Evolutionary conservation across 805 yeast genomes (phyloP), one percentile per base, ranked within the genome.

Genomic region (Yarrowia divulgata): DNA sequence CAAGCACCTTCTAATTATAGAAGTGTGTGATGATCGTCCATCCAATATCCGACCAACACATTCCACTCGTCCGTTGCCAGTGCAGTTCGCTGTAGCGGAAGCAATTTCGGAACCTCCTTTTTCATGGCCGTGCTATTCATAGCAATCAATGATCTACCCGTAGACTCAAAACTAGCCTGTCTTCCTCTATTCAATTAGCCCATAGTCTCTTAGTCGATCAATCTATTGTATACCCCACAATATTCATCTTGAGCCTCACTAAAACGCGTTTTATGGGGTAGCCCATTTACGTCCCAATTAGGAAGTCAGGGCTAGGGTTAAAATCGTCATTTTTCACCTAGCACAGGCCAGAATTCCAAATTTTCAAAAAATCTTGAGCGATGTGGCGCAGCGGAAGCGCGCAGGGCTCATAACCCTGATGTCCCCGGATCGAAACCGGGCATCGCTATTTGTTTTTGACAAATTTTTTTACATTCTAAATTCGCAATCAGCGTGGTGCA

Each of bases 321-420:
- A 54, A 54, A 52, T 16, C 6, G 2, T 8, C 16, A 52, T 5
- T n/a, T 52, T 54, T 54, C 58, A 39, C 35, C 19, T 6, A 12
- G 45, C 9, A 6, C 34, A 12, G 35, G 63, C n/a, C 23, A 40
- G 39, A 9, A 29, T 40, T 40, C n/a, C 19, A 10, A 57, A 29
- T 14, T 43, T 34, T 45, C 5, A 34, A 45, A 35, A 29, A 60
- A 19, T 23, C 9, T 3, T 8, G 42, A 78, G 81, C 81, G 81
- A 73, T 75, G 78, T 79, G 81, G 81, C 82, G 82, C 82, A 79
- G 82, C 70, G 93, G 93, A 88, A 89, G 93, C 93, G 93, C 91
- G 92, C 92, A 87, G 93, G 93, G 93, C 93, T 89, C 93, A 89
- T 89, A 89, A 89, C 93, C 92, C 93, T 88, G 92, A 89, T 86